A percentile compares a stretch with the other conserved stretches of the same genome.
These are phyloP conservation scores for Hemileia vastatrix DNA, from an alignment of 1,284 basidiomycete species.

Conservation along the genomic window DNA sequence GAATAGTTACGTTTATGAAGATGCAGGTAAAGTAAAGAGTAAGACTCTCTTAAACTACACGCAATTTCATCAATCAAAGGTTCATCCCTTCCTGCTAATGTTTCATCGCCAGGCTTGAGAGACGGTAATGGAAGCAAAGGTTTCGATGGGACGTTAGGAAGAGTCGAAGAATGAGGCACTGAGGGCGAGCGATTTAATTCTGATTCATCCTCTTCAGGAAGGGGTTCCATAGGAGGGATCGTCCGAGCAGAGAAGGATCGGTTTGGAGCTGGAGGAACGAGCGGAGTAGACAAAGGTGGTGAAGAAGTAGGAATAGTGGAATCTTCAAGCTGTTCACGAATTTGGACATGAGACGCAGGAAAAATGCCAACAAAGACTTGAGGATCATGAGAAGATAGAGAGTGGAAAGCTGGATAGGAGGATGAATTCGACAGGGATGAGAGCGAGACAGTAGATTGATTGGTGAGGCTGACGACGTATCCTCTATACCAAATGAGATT, in stretches of 20 bases:
- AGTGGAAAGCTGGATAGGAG: conserved; percentile 27
- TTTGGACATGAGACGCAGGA: conserved; percentile 76
- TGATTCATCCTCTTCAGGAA: conserved; percentile 63
- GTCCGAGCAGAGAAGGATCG: no score
- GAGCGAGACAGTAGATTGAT: conserved; percentile 53
- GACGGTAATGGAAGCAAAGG: conserved; percentile 83
- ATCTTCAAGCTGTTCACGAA: conserved; percentile 78
- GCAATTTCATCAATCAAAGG: conserved; percentile 96
- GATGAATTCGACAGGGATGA: conserved; percentile 22
- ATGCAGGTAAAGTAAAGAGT: conserved; percentile 64
- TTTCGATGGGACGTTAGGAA: conserved; percentile 47
- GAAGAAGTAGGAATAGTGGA: conserved; percentile 68
- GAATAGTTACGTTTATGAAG: conserved; percentile 78
- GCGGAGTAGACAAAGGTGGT: neutral
- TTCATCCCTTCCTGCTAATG: conserved; percentile 65
- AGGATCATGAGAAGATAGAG: conserved; percentile 35
- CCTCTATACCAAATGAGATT: conserved; percentile 44
- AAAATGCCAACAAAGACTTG: conserved; percentile 95
- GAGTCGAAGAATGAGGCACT: neutral
- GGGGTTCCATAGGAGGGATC: conserved; percentile 52
- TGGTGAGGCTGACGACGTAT: conserved; percentile 75
- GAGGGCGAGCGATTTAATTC: conserved; percentile 1
- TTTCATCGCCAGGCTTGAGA: conserved; percentile 84
- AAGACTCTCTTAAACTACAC: conserved; percentile 71
- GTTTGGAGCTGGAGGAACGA: conserved; percentile 6